Conservation (phyloP, 1,284 basidiomycete genomes). For the Xerocomus minutiporus region DNA sequence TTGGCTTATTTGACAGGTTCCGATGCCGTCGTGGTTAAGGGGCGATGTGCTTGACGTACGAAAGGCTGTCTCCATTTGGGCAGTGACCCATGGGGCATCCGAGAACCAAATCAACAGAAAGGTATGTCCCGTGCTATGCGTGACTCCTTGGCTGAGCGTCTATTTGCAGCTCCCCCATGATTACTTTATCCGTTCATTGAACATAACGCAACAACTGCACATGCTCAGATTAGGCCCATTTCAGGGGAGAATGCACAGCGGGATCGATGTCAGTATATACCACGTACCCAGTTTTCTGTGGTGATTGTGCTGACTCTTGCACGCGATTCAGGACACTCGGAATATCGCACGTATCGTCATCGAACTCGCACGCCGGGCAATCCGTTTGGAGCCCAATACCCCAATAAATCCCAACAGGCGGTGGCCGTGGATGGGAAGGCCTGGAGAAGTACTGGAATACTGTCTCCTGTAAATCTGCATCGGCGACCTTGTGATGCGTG, state of each 20-base stretch:
- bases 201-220: slow-evolving; percentile 60
- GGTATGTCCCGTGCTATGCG: slow-evolving; percentile 14
- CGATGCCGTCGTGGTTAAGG: slow-evolving; percentile 64
- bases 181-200: slow-evolving; percentile 40
- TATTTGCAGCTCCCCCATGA: slow-evolving; percentile 13
- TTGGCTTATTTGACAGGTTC: slow-evolving; percentile 42
- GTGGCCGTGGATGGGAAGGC: slow-evolving; percentile 81
- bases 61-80: slow-evolving; percentile 49
- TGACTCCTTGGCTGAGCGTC: not conserved
- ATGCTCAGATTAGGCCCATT: slow-evolving; percentile 61
- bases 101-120: slow-evolving; percentile 26
- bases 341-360: slow-evolving; percentile 78
- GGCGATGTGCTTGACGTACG: slow-evolving; percentile 71
- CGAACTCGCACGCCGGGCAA: slow-evolving; percentile 65
- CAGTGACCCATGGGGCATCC: slow-evolving; percentile 18
- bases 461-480: slow-evolving; percentile 20
- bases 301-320: slow-evolving; percentile 9
- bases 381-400: slow-evolving; percentile 70
- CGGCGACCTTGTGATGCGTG: not conserved
- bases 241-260: slow-evolving; percentile 78
- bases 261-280: slow-evolving; percentile 71
- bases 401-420: slow-evolving; percentile 60
- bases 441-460: slow-evolving; percentile 60
- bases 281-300: slow-evolving; percentile 11
- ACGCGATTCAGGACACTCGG: slow-evolving; percentile 64